These are phyloP conservation scores for Puccinellia tenuiflora DNA, from an alignment of 176 grass and related monocot genomes.

Conservation along the genomic window DNA sequence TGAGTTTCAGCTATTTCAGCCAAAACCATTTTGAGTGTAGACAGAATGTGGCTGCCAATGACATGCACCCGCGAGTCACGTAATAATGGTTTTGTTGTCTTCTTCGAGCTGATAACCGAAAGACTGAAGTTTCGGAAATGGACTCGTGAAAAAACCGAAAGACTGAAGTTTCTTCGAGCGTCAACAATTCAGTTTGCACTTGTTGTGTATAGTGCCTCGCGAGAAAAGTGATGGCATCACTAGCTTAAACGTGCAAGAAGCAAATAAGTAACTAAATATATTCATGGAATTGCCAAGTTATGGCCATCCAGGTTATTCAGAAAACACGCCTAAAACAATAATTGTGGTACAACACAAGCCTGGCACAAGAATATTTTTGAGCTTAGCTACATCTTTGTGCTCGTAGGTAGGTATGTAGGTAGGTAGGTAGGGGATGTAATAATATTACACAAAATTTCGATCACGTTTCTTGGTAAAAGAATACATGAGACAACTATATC, in stretches of 20 bases:
- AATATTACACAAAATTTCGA: conserved; percentile 22
- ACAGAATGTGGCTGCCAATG: no score
- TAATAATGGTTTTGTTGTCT: no score
- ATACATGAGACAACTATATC: conserved; percentile 21
- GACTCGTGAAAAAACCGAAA: no score
- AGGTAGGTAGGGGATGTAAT: neutral
- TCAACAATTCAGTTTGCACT: neutral
- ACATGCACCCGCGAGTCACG: no score
- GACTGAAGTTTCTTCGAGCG: no score
- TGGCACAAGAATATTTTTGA: neutral
- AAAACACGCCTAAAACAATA: neutral
- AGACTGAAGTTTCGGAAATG: no score
- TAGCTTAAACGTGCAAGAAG: neutral
- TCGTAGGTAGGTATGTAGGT: neutral
- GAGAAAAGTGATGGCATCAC: neutral
- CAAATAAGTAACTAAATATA: neutral
- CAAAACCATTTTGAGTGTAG: no score
- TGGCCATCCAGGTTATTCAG: neutral
- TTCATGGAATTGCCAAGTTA: neutral
- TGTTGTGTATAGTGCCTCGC: neutral
- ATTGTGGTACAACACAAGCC: conserved; percentile 3
- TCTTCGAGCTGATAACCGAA: no score
- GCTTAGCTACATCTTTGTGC: neutral
- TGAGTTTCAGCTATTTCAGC: no score
- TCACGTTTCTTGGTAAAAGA: neutral